phyloP scores from a whole-genome alignment of 768 basidiomycete species.

The Psilocybe subaeruginosa region DNA sequence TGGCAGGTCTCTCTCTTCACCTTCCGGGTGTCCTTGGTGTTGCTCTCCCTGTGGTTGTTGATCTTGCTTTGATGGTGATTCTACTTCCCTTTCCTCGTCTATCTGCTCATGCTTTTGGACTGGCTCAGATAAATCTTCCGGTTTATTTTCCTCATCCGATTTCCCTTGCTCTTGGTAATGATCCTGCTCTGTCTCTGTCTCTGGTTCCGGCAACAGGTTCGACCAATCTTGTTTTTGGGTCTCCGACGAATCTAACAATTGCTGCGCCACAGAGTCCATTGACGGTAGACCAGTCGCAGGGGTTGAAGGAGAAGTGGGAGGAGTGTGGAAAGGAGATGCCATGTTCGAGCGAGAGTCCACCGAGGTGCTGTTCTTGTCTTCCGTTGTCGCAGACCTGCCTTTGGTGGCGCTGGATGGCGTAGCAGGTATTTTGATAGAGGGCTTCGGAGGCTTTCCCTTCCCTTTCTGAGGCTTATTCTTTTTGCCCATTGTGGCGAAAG shows the following conservation, averaged over 20 bases:
- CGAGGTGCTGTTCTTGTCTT: slow-evolving; percentile 6
- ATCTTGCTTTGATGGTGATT: no score
- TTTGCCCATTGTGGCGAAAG: not conserved
- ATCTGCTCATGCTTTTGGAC: not conserved
- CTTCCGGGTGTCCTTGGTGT: no score
- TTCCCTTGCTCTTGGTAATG: not conserved
- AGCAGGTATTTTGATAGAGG: slow-evolving; percentile 6
- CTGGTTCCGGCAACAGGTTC: not conserved
- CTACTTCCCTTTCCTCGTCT: not conserved
- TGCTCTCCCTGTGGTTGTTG: no score
- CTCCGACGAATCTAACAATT: not conserved
- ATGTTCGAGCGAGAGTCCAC: slow-evolving; percentile 15
- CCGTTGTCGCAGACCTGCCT: not conserved
- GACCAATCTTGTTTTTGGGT: not conserved
- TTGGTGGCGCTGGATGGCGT: not conserved
- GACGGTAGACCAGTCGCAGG: slow-evolving; percentile 10
- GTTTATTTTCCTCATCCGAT: not conserved
- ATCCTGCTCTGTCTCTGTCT: not conserved
- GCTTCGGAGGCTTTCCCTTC: slow-evolving; percentile 8
- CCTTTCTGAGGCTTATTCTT: slow-evolving; percentile 4
- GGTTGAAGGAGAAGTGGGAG: slow-evolving; percentile 23
- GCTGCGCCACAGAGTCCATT: not conserved
- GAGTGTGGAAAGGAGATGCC: slow-evolving; percentile 20
- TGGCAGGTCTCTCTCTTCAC: no score
- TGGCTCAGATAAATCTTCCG: not conserved